Base-by-base conservation (phyloP, 2,329 filamentous ascomycete genomes). In the Blastomyces gilchristii region DNA sequence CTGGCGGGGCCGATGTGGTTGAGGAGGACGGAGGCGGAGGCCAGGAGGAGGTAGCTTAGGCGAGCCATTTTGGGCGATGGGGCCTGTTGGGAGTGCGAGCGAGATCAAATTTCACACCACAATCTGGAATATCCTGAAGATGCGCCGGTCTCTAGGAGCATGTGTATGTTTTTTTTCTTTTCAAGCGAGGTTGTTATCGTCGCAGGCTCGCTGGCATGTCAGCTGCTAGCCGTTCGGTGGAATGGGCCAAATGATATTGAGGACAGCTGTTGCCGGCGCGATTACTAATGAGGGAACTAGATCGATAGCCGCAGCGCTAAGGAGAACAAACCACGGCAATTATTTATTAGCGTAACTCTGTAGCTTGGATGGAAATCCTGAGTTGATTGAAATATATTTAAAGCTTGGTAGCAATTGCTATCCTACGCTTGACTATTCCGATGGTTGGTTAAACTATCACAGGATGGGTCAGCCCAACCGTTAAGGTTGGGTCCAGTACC, bases 1-100 rank as follows among this genome's bases (percentile, higher is more conserved):
- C 82, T 80, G 53, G 82, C 85, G 69, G 74, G 76, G 71, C 89
- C 87, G 65, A 81, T 83, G 69, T 74, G 74, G 62, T 79, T 71
- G 64, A 78, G 70, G 62, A 78, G 73, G 64, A 83, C 75, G 50
- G 77, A 73, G 68, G 78, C 76, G 49, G 77, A 73, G 68, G 78
- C 76, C 65, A 80, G 73, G 64, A 81, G 71, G 64, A 82, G 67
- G 67, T 74, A 72, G 72, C 73, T 77, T 67, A 80, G 69, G 64
- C 77, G 78, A 74, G 74, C 74, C 79, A 81, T 81, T 59, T 58
- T 76, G 66, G 45, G 54, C 37, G 54, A 14, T 18, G 52, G 11
- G 8, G 41, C 25, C 16, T 25, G 22, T 50, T 53, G 11, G 34
- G n/a, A 50, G 9, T 18, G 47, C 22, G 3, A 50, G 22, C 2